Percentiles rank a stretch among this genome's conserved stretches.
phyloP scores from a whole-genome alignment of 495 filamentous ascomycete genomes.

The Tuber brumale region DNA sequence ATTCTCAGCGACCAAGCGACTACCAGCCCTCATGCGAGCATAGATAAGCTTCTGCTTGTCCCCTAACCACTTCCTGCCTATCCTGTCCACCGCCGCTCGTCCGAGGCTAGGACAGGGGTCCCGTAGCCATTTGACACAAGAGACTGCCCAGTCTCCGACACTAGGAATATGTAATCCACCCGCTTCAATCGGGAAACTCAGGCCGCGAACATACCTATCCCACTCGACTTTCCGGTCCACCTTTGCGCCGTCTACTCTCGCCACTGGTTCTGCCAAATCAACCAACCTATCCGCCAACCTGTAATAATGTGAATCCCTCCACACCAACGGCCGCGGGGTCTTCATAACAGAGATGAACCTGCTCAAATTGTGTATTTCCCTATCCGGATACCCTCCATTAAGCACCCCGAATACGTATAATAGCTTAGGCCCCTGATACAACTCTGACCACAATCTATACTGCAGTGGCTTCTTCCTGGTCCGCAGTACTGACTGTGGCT shows the following conservation, averaged over 20 bases:
- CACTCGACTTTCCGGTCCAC: slow-evolving; percentile 91
- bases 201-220: slow-evolving; percentile 92
- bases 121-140: slow-evolving; percentile 73
- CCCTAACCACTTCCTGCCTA: slow-evolving; percentile 68
- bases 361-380: no score
- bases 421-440: slow-evolving; percentile 92
- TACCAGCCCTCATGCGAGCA: slow-evolving; percentile 96
- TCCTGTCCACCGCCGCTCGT: slow-evolving; percentile 77
- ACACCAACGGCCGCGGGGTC: no score
- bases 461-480: slow-evolving; percentile 81
- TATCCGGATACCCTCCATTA: slow-evolving; percentile 91
- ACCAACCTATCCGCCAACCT: slow-evolving; percentile 86
- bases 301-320: slow-evolving; percentile 94
- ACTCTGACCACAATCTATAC: slow-evolving; percentile 89
- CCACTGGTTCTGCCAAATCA: slow-evolving; percentile 86
- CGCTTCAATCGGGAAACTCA: slow-evolving; percentile 81
- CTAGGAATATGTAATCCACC: slow-evolving; percentile 89
- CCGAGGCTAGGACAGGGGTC: slow-evolving; percentile 93
- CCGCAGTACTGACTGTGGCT: slow-evolving; percentile 78
- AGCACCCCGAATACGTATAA: slow-evolving; percentile 94
- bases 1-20: slow-evolving; percentile 75
- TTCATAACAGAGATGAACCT: no score
- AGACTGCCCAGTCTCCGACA: slow-evolving; percentile 84
- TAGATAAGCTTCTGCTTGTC: slow-evolving; percentile 95
- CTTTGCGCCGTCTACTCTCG: slow-evolving; percentile 76